Conservation (phyloP, 73 alveolate genomes). For the Stentor roeselii region DNA sequence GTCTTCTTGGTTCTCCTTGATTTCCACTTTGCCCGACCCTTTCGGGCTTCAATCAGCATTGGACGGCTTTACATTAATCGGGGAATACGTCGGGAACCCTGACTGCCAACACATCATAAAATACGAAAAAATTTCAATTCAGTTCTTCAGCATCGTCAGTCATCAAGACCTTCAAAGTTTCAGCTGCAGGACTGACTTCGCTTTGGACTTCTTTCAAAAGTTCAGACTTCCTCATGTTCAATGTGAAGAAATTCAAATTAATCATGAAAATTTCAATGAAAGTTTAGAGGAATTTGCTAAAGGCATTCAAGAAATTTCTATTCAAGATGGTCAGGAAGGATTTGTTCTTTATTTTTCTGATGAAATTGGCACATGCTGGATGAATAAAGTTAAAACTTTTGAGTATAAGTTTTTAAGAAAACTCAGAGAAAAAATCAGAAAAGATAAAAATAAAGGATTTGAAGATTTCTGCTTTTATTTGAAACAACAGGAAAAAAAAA, state of each 20-base stretch:
- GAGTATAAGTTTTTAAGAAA: conserved; percentile 86
- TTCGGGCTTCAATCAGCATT: conserved; percentile 62
- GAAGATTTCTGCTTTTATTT: neutral
- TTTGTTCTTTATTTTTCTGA: conserved; percentile 68
- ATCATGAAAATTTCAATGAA: conserved; percentile 59
- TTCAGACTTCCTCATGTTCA: conserved; percentile 69
- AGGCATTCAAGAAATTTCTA: conserved; percentile 63
- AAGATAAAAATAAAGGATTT: no score
- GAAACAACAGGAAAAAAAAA: neutral
- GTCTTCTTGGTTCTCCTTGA: conserved; percentile 71
- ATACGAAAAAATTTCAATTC: conserved; percentile 61
- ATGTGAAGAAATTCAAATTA: conserved; percentile 45
- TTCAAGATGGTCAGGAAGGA: conserved; percentile 84
- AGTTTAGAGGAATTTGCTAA: conserved; percentile 49
- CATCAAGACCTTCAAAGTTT: conserved; percentile 29
- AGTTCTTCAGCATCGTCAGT: conserved; percentile 72
- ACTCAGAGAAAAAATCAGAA: conserved; percentile 83
- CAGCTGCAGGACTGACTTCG: neutral
- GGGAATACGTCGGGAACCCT: conserved; percentile 87
- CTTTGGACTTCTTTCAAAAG: conserved; percentile 43
- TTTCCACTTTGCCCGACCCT: conserved; percentile 47
- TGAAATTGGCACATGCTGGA: neutral
- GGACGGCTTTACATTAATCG: conserved; percentile 73
- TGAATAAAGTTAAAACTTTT: conserved; percentile 71
- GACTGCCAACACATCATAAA: conserved; percentile 79